Evolutionary conservation across 345 rosid species (phyloP).

Genomic region (Populus tremula): DNA sequence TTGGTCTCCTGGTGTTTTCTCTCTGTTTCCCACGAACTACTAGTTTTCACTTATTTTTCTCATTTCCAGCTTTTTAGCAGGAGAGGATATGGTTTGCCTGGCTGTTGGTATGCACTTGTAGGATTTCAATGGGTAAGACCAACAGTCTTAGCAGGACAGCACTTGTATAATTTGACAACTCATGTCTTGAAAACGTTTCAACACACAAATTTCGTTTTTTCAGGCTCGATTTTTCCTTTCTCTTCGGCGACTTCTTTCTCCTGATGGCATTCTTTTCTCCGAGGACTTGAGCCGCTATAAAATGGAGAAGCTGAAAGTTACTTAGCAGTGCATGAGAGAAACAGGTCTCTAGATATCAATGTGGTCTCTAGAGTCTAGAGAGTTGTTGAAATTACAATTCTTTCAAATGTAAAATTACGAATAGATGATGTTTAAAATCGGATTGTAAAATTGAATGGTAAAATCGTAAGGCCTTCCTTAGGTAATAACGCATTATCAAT

Average conservation of each 20-base stretch:
- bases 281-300: constrained; percentile 37
- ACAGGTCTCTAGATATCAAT: too few relatives aligned
- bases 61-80: constrained; percentile 46
- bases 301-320: constrained; percentile 43
- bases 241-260: constrained; percentile 59
- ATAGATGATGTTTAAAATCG: too few relatives aligned
- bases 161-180: not conserved
- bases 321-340: constrained; percentile 17
- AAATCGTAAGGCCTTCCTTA: too few relatives aligned
- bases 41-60: not conserved
- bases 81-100: constrained; percentile 61
- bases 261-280: constrained; percentile 47
- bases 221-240: constrained; percentile 68
- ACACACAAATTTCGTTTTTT: not conserved
- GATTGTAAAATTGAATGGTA: too few relatives aligned
- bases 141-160: constrained; percentile 1
- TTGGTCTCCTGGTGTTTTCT: not conserved
- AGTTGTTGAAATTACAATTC: too few relatives aligned
- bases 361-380: too few relatives aligned
- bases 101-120: constrained; percentile 65
- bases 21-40: not conserved
- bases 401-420: too few relatives aligned
- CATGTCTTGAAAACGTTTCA: not conserved
- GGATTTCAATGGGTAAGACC: constrained; percentile 74
- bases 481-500: too few relatives aligned